These are phyloP conservation scores for Peronospora belbahrii DNA, from an alignment of 352 stramenopile genomes.

Conservation along the genomic window DNA sequence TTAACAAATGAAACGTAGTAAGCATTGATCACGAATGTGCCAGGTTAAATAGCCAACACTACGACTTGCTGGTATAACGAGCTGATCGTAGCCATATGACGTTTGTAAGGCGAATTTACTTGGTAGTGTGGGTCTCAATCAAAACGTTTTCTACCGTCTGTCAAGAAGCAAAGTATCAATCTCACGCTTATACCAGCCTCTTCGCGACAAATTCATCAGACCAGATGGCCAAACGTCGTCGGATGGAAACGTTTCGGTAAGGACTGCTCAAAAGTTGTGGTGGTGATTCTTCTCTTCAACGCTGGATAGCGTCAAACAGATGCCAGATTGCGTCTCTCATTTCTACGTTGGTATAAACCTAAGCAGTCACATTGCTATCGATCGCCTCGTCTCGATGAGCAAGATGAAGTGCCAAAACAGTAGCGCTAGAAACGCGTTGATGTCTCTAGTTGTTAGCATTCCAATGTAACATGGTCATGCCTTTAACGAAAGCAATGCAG, in stretches of 20 bases:
- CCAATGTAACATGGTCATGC: background rate
- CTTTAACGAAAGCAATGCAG: background rate
- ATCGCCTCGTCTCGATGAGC: too few species aligned
- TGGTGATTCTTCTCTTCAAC: background rate
- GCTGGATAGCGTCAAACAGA: background rate
- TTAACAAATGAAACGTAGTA: slow-evolving; percentile 12
- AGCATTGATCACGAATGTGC: slow-evolving; percentile 5
- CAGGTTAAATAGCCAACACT: too few species aligned
- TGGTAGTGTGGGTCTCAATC: background rate
- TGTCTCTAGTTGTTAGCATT: slow-evolving; percentile 3
- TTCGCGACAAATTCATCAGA: slow-evolving; percentile 9
- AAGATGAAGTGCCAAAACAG: slow-evolving; percentile 3
- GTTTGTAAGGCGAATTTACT: background rate
- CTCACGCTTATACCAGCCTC: background rate
- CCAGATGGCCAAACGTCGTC: slow-evolving; percentile 8
- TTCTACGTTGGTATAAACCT: too few species aligned
- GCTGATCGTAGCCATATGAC: slow-evolving; percentile 8
- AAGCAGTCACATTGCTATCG: too few species aligned
- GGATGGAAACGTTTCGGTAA: slow-evolving; percentile 5
- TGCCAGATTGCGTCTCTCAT: too few species aligned
- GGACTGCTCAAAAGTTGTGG: slow-evolving; percentile 8
- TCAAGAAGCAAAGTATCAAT: background rate
- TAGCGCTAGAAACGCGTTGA: background rate
- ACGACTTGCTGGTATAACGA: background rate
- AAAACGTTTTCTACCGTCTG: slow-evolving; percentile 7